A percentile compares a stretch with the other conserved stretches of the same genome.
These are phyloP conservation scores for Sphagnum fallax DNA, from an alignment of 228 moss, liverwort and hornwort genomes.

Conservation along the genomic window DNA sequence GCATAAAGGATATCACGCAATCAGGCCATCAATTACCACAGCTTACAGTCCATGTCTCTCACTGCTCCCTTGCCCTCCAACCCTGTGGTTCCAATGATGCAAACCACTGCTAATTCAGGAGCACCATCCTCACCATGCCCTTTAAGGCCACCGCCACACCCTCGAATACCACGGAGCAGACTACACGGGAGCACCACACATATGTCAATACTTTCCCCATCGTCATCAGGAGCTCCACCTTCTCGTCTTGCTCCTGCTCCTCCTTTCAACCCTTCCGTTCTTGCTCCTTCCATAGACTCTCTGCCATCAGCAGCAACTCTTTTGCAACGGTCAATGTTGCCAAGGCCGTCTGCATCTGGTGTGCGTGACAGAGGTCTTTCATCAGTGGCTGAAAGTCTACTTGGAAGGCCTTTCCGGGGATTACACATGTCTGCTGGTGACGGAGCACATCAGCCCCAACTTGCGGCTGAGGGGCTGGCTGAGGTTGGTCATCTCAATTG, in stretches of 20 bases:
- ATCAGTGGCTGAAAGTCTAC: conserved; percentile 61
- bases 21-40: conserved; percentile 31
- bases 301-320: conserved; percentile 50
- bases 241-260: conserved; percentile 62
- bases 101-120: conserved; percentile 27
- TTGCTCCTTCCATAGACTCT: conserved; percentile 55
- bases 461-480: conserved; percentile 73
- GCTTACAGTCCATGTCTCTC: conserved; percentile 19
- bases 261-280: conserved; percentile 43
- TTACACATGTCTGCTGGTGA: conserved; percentile 59
- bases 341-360: conserved; percentile 48
- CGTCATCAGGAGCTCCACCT: conserved; percentile 57
- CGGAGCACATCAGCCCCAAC: conserved; percentile 68
- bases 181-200: conserved; percentile 49
- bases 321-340: conserved; percentile 64
- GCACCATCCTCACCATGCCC: conserved; percentile 38
- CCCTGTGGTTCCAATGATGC: conserved; percentile 10
- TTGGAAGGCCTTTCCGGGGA: conserved; percentile 72
- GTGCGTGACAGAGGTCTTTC: conserved; percentile 50
- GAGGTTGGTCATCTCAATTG: conserved; percentile 38
- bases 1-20: conserved; percentile 41
- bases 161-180: conserved; percentile 56
- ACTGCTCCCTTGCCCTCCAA: neutral
- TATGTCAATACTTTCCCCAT: conserved; percentile 37
- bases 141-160: conserved; percentile 67